phyloP scores from a whole-genome alignment of 352 stramenopile genomes.

The Pythium periplocum region DNA sequence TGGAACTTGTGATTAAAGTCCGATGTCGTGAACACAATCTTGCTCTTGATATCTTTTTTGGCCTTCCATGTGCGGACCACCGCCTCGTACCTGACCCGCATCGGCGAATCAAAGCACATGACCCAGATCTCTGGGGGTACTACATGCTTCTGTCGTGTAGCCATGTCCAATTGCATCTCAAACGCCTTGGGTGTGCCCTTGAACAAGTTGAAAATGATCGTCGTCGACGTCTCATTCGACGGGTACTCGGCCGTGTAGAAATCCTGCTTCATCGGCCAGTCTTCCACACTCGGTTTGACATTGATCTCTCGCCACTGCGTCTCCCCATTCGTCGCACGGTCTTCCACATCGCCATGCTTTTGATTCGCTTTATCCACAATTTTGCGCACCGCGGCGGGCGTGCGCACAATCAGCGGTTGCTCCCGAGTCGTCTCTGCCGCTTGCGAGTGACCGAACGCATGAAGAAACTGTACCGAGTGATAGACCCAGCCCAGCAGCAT shows the following conservation, averaged over 20 bases:
- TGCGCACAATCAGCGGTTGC: no score
- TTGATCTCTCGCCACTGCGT: neutral
- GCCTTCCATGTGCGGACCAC: slow-evolving; percentile 20
- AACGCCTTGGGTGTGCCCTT: slow-evolving; percentile 41
- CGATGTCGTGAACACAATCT: slow-evolving; percentile 16
- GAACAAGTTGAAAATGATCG: slow-evolving; percentile 74
- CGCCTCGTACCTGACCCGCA: slow-evolving; percentile 31
- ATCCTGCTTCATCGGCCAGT: slow-evolving; percentile 29
- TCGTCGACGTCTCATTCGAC: slow-evolving; percentile 43
- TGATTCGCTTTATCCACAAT: no score
- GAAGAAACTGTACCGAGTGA: no score
- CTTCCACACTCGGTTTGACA: slow-evolving; percentile 4
- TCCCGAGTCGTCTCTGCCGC: no score
- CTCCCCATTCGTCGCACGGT: no score
- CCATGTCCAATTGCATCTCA: slow-evolving; percentile 34
- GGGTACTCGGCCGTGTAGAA: slow-evolving; percentile 40
- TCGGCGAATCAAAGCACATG: slow-evolving; percentile 54
- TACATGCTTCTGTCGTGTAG: slow-evolving; percentile 30
- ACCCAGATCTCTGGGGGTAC: slow-evolving; percentile 46
- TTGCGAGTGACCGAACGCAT: no score
- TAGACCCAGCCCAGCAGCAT: no score
- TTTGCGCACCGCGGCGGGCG: no score
- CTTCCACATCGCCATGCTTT: no score
- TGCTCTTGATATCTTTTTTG: slow-evolving; percentile 1
- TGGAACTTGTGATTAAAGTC: slow-evolving; percentile 27